Evolutionary conservation across 805 yeast genomes (phyloP).

Genomic region (Candida montana): DNA sequence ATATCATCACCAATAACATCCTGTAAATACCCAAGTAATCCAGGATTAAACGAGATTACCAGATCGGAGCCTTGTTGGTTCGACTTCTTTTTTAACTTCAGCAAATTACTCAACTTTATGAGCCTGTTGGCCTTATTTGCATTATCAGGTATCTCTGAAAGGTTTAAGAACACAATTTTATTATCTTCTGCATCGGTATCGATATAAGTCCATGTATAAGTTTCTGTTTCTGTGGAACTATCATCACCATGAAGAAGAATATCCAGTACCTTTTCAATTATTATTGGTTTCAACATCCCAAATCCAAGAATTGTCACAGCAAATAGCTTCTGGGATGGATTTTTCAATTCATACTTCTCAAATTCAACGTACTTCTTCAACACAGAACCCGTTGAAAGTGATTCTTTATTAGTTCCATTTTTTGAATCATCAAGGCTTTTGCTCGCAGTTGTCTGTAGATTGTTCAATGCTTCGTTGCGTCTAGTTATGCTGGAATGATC

Average conservation of each 20-base stretch:
- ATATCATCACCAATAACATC: conserved; percentile 3
- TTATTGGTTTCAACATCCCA: conserved; percentile 26
- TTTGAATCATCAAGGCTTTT: not conserved
- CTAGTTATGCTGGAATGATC: not conserved
- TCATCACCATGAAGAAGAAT: conserved; percentile 13
- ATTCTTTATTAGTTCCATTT: not conserved
- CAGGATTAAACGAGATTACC: not conserved
- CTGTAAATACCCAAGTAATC: not conserved
- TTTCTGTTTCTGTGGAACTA: not conserved
- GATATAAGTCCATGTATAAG: conserved; percentile 32
- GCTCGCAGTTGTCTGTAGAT: not conserved
- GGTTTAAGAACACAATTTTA: conserved; percentile 30
- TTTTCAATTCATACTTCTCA: conserved; percentile 28
- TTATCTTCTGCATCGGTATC: conserved; percentile 29
- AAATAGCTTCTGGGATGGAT: conserved; percentile 32
- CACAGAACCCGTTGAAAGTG: too few relatives aligned
- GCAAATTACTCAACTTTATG: not conserved
- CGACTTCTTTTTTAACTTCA: too few relatives aligned
- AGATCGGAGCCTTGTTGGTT: too few relatives aligned
- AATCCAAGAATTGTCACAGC: conserved; percentile 32
- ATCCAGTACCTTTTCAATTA: conserved; percentile 31
- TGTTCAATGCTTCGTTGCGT: not conserved
- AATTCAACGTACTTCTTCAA: conserved; percentile 20
- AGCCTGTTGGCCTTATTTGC: conserved; percentile 1
- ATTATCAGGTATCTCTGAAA: conserved; percentile 11